Evolutionary conservation across 2,329 filamentous ascomycete species (phyloP).

Genomic region (Penicillium sp.): DNA sequence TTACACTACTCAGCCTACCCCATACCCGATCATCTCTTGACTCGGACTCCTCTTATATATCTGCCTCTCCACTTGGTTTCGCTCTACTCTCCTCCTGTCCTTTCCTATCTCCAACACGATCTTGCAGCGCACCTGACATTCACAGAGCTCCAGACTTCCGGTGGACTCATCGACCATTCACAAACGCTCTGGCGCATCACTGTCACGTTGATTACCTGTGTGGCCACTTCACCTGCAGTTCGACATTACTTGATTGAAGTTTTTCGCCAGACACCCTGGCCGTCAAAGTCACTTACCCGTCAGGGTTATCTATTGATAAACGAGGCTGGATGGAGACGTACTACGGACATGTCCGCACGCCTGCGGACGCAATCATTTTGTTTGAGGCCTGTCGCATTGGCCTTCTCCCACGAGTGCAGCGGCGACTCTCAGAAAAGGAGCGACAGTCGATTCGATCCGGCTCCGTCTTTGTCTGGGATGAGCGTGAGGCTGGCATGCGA

Average conservation of each 20-base stretch:
- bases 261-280: slow-evolving; percentile 5
- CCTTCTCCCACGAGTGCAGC: slow-evolving; percentile 83
- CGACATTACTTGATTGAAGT: neutral
- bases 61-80: too few relatives aligned
- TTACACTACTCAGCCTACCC: slow-evolving; percentile 23
- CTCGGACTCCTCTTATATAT: slow-evolving; percentile 25
- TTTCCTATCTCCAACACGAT: slow-evolving; percentile 8
- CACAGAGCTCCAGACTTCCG: slow-evolving; percentile 1
- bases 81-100: slow-evolving; percentile 19
- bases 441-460: slow-evolving; percentile 92
- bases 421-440: slow-evolving; percentile 93
- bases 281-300: slow-evolving; percentile 12
- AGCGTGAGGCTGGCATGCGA: slow-evolving; percentile 95
- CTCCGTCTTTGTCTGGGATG: slow-evolving; percentile 99
- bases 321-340: slow-evolving; percentile 81
- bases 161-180: slow-evolving; percentile 1
- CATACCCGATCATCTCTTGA: slow-evolving; percentile 22
- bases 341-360: slow-evolving; percentile 90
- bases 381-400: slow-evolving; percentile 94
- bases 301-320: slow-evolving; percentile 21
- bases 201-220: too few relatives aligned
- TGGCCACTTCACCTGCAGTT: too few relatives aligned
- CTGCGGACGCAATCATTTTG: slow-evolving; percentile 93
- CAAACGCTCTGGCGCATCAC: too few relatives aligned
- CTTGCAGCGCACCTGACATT: slow-evolving; percentile 13